Conservation (phyloP, 2,329 filamentous ascomycete species). For the Rhynchosporium agropyri region DNA sequence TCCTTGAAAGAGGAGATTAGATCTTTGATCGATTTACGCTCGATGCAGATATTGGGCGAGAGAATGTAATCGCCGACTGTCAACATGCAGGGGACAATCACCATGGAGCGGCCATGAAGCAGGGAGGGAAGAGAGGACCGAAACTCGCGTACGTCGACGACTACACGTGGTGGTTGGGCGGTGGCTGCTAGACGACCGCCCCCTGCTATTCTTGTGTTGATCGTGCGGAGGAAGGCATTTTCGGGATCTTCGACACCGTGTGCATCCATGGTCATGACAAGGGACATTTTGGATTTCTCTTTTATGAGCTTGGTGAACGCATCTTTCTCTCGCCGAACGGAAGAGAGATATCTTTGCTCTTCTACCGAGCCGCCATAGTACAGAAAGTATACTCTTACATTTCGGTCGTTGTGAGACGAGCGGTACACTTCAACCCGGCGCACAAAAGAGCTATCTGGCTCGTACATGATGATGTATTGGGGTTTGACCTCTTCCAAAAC, state of each 20-base stretch:
- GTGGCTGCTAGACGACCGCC: constrained; percentile 84
- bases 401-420: constrained; percentile 86
- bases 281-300: constrained; percentile 89
- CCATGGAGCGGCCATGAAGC: constrained; percentile 83
- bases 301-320: constrained; percentile 93
- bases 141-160: constrained; percentile 96
- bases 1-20: constrained; percentile 90
- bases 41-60: constrained; percentile 86
- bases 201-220: constrained; percentile 96
- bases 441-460: constrained; percentile 93
- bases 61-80: constrained; percentile 97
- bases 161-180: constrained; percentile 82
- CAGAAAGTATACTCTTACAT: constrained; percentile 92
- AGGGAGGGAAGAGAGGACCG: constrained; percentile 89
- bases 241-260: constrained; percentile 77
- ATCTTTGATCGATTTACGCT: constrained; percentile 91
- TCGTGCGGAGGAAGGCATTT: constrained; percentile 87
- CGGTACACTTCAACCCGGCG: constrained; percentile 93
- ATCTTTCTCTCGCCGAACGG: constrained; percentile 93
- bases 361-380: constrained; percentile 95
- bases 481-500: constrained; percentile 93
- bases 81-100: constrained; percentile 90
- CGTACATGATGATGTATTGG: constrained; percentile 97
- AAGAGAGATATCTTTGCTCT: constrained; percentile 88
- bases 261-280: constrained; percentile 77